These are phyloP conservation scores for Haplosporangium sp. DNA, from an alignment of 371 early-diverging fungal species.

Conservation along the genomic window DNA sequence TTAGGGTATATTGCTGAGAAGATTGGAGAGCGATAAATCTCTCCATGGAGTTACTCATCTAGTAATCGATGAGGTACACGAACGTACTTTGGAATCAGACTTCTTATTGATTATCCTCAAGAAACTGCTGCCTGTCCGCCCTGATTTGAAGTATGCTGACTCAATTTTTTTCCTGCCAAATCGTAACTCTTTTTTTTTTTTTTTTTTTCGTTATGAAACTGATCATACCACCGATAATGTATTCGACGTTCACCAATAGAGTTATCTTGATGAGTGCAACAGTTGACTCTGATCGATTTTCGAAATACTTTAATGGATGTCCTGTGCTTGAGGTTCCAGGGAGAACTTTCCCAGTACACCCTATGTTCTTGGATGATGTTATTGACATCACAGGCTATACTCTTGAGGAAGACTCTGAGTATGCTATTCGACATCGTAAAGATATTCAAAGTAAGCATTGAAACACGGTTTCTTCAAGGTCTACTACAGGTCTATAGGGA, in stretches of 20 bases:
- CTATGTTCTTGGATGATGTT: conserved; percentile 82
- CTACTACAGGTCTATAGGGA: not conserved
- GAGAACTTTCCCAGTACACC: conserved; percentile 83
- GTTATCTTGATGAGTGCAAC: conserved; percentile 91
- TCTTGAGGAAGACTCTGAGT: conserved; percentile 70
- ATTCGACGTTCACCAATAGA: conserved; percentile 17
- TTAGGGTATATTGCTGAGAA: conserved; percentile 77
- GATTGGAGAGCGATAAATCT: conserved; percentile 70
- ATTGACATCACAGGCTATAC: conserved; percentile 68
- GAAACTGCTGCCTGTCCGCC: conserved; percentile 60
- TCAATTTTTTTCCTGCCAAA: too few species aligned
- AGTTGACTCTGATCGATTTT: conserved; percentile 74
- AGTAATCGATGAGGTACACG: conserved; percentile 91
- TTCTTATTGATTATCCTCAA: conserved; percentile 78
- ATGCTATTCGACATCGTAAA: conserved; percentile 56
- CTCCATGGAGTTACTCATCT: conserved; percentile 77
- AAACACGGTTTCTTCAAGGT: not conserved
- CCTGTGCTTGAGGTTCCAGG: conserved; percentile 84
- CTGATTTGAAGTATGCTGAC: conserved; percentile 70
- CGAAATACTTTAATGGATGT: conserved; percentile 73
- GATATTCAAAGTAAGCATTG: conserved; percentile 44
- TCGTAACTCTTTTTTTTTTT: too few species aligned
- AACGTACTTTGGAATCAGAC: conserved; percentile 87
- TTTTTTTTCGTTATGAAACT: not conserved
- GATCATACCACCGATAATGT: not conserved